Conservation (phyloP, 208 protist species). For the Acanthamoeba sp. region DNA sequence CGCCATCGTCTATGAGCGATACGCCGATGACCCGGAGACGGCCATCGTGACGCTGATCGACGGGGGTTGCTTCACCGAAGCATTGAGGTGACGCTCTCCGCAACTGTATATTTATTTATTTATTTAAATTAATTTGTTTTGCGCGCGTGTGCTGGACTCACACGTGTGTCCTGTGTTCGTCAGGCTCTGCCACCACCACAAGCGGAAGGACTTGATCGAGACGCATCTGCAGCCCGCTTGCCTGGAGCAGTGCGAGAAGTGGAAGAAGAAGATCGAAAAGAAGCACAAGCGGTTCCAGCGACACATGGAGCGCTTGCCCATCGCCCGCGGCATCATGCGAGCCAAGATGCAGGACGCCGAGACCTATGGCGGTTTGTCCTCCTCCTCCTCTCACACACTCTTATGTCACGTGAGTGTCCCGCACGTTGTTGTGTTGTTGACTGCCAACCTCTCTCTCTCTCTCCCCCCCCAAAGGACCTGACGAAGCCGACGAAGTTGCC, state of each 20-base stretch:
- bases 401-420: no score
- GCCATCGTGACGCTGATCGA: slow-evolving; percentile 53
- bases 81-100: not conserved
- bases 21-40: slow-evolving; percentile 40
- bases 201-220: slow-evolving; percentile 51
- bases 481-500: slow-evolving; percentile 2
- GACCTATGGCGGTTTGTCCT: not conserved
- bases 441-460: no score
- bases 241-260: slow-evolving; percentile 47
- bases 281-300: slow-evolving; percentile 49
- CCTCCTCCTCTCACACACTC: not conserved
- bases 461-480: not conserved
- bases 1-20: slow-evolving; percentile 5
- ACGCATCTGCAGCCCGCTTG: slow-evolving; percentile 28
- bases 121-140: not conserved
- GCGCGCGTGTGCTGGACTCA: not conserved
- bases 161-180: not conserved
- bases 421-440: no score
- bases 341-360: slow-evolving; percentile 61
- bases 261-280: slow-evolving; percentile 24
- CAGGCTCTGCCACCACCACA: slow-evolving; percentile 16
- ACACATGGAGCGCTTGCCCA: slow-evolving; percentile 48
- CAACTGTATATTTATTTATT: no score
- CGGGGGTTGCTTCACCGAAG: slow-evolving; percentile 46
- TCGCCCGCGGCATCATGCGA: slow-evolving; percentile 24